Percentiles rank a stretch among this genome's conserved stretches.
These are phyloP conservation scores for Pseudocercospora macadamiae DNA, from an alignment of 2,329 filamentous ascomycete genomes.

Conservation along the genomic window DNA sequence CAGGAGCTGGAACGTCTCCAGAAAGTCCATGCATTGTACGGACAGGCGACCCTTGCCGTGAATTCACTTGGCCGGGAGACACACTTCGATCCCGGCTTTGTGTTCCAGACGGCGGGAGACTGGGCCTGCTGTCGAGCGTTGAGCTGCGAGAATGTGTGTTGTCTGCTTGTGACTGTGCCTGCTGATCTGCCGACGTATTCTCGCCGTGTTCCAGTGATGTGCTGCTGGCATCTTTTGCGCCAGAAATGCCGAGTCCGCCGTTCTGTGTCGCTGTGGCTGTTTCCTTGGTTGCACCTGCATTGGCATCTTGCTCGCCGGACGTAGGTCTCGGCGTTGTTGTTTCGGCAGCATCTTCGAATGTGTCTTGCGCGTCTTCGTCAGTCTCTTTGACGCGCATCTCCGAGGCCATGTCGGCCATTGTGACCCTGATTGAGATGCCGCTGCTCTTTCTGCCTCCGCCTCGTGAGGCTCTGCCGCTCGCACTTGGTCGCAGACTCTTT, in stretches of 20 bases:
- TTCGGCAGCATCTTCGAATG: constrained; percentile 75
- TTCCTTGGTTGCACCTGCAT: constrained; percentile 26
- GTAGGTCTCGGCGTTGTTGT: constrained; percentile 20
- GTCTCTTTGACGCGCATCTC: constrained; percentile 33
- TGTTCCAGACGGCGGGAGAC: constrained; percentile 6
- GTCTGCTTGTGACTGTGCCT: constrained; percentile 7
- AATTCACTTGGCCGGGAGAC: constrained; percentile 30
- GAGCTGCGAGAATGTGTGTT: constrained; percentile 11
- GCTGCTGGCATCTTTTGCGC: constrained; percentile 1
- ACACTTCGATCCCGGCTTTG: constrained; percentile 23
- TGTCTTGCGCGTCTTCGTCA: constrained; percentile 54
- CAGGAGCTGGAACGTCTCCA: constrained; percentile 61
- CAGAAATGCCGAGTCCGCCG: not conserved
- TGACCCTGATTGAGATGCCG: constrained; percentile 23
- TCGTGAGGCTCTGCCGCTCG: constrained; percentile 12
- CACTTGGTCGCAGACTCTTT: constrained; percentile 26
- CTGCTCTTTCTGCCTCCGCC: constrained; percentile 24
- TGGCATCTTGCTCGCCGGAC: not conserved
- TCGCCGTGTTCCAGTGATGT: constrained; percentile 6
- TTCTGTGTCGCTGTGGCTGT: constrained; percentile 5
- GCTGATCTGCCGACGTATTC: not conserved
- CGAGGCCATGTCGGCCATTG: constrained; percentile 29
- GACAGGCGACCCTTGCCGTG: constrained; percentile 27
- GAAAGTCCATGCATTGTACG: constrained; percentile 67
- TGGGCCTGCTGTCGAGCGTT: constrained; percentile 15